These are phyloP conservation scores for Gypsophila paniculata DNA, from an alignment of 179 eudicot genomes.

Conservation along the genomic window DNA sequence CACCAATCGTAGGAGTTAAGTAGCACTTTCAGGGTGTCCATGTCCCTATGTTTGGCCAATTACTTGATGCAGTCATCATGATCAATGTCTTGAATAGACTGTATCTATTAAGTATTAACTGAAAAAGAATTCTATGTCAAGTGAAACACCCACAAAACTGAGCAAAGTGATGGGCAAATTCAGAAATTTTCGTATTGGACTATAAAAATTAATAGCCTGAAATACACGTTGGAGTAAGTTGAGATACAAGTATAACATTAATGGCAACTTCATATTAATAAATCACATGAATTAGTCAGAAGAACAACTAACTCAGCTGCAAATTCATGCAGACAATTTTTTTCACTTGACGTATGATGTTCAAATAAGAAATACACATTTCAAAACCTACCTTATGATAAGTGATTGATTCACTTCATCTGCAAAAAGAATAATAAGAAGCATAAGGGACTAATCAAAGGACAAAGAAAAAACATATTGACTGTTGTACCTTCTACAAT, in stretches of 20 bases:
- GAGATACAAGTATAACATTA: not conserved
- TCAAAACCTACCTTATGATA: conserved; percentile 72
- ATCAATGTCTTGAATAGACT: not conserved
- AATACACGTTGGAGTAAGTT: not conserved
- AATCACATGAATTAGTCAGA: conserved; percentile 9
- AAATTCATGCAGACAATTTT: conserved; percentile 1
- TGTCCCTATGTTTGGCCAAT: not conserved
- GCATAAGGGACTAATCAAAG: conserved; percentile 9
- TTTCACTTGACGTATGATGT: not conserved
- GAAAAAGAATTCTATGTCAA: not conserved
- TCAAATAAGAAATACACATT: conserved; percentile 2
- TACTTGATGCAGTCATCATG: conserved; percentile 2
- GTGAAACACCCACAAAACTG: not conserved
- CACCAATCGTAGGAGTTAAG: conserved; percentile 10
- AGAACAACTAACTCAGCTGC: conserved; percentile 1
- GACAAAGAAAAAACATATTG: not conserved
- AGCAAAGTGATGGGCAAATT: not conserved
- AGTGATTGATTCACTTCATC: conserved; percentile 99
- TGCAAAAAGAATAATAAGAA: conserved; percentile 31
- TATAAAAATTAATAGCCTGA: not conserved
- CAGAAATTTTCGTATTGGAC: not conserved
- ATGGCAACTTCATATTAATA: not conserved
- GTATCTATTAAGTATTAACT: not conserved
- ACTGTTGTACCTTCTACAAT: not conserved
- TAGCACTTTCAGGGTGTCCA: conserved; percentile 2